Evolutionary conservation across 768 basidiomycete species (phyloP).

Genomic region (Rhizopogon vulgaris): DNA sequence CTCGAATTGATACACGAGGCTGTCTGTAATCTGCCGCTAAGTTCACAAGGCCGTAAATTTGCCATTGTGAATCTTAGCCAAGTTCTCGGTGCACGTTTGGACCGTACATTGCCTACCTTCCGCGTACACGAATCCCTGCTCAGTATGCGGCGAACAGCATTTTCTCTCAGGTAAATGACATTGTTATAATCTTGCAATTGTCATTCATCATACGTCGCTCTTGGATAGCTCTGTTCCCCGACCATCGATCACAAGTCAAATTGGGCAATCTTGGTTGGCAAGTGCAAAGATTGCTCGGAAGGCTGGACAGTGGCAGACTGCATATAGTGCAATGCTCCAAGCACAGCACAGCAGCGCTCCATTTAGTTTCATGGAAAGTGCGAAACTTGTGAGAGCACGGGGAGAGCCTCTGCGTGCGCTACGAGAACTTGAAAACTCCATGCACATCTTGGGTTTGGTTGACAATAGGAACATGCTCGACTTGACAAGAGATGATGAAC

Average conservation of each 20-base stretch:
- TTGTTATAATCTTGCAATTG: not conserved
- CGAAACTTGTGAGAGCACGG: constrained; percentile 73
- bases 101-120: constrained; percentile 81
- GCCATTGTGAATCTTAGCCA: constrained; percentile 32
- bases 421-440: constrained; percentile 77
- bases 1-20: constrained; percentile 59
- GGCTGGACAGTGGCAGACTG: constrained; percentile 92
- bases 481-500: constrained; percentile 46
- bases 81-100: constrained; percentile 58
- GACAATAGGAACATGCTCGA: constrained; percentile 43
- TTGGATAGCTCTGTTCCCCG: constrained; percentile 17
- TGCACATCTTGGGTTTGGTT: constrained; percentile 45
- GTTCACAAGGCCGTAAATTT: constrained; percentile 33
- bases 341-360: constrained; percentile 66
- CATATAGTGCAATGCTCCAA: constrained; percentile 93
- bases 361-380: constrained; percentile 85
- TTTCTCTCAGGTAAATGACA: constrained; percentile 54
- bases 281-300: constrained; percentile 97
- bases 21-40: constrained; percentile 31
- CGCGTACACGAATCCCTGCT: constrained; percentile 82
- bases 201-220: not conserved
- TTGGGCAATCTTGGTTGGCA: constrained; percentile 83
- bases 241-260: constrained; percentile 44
- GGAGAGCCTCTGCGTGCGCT: constrained; percentile 83
- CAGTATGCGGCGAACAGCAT: constrained; percentile 84